Evolutionary conservation across 768 basidiomycete species (phyloP), one percentile per base, ranked within the genome.

Genomic region (Pleurotus sapidus): DNA sequence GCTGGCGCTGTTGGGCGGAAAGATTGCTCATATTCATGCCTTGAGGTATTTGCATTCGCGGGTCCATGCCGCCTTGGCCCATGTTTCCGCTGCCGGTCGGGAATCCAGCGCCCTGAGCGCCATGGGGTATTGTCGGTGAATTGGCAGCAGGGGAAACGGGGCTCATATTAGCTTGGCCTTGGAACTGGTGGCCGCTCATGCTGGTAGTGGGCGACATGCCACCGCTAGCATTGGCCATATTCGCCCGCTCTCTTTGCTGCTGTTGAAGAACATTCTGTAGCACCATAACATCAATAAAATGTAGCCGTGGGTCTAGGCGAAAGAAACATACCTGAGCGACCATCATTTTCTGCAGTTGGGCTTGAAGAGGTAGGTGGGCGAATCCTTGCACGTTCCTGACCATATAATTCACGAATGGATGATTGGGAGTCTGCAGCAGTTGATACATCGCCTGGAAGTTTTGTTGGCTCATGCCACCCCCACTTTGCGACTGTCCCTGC

Each of bases 301-400:
- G 48, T 47, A 12, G 18, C 59, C 20, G 1, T 20, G 20, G 9
- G 11, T 34, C 30, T 34, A 8, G 9, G n/a, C 45, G 15, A 50
- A 56, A 58, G 57, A 53, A 5, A 69, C 74, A 49, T 61, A 86
- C 86, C 75, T 84, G 83, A 12, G 81, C 65, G 55, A 69, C 58
- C 37, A 80, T 67, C 68, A 89, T 72, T 64, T 77, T 83, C 68
- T 87, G 86, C 60, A 89, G 64, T 70, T 90, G 87, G 63, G 77
- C 71, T 57, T 74, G 79, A 1, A 76, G 42, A 8, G 86, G 77
- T 57, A 88, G 67, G 17, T 63, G 64, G 60, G 74, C 70, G 61
- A 89, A 89, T 9, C 76, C 76, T 5, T 85, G 87, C 1, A 84
- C 65, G 20, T 70, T 70, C 38, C 75, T 70, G 8, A 73, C 60